Evolutionary conservation across 306 rosid genomes (phyloP), one percentile per base, ranked within the genome.

Genomic region (Lithocarpus polystachyus): DNA sequence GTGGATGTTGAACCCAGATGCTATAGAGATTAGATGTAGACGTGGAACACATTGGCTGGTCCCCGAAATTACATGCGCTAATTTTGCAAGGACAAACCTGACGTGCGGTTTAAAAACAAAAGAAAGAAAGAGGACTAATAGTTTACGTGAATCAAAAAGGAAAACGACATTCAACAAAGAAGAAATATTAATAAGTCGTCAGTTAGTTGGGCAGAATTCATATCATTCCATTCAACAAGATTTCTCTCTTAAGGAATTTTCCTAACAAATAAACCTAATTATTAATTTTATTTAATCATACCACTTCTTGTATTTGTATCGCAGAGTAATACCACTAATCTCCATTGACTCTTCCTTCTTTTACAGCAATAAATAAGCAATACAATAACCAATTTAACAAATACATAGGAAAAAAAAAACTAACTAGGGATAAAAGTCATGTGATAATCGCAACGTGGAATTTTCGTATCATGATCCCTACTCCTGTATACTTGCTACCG

Each of bases 371-470:
- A 23, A 24, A 31, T 26, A 6, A 68, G 19, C 22, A 71, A 57
- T 71, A 19, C 48, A 79, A 52, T 52, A 75, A 82, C 83, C 71
- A 57, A 75, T 53, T 72, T 29, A 72, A 72, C 84, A 65, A 76
- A 71, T 72, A 70, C 80, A 68, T 3, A 23, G 31, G 2, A 68
- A 65, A 33, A 33, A 10, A 43, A 22, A 45, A 37, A 6, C 29
- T 12, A 45, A 53, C 40, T 3, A 19, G 18, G 26, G 67, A n/a
- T 5, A 48, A 33, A 45, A 72, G 75, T 15, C 52, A 60, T 14
- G 75, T 51, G 68, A 40, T 6, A 19, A 62, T 33, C 48, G 37
- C 28, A 69, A 45, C 48, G 18, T 62, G 68, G n/a, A 72, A 54
- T 23, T 60, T 53, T 71, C 65, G 22, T 75, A 70, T 75, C 75